Conservation (phyloP, 2,329 filamentous ascomycete species). For the Thelonectria olida region DNA sequence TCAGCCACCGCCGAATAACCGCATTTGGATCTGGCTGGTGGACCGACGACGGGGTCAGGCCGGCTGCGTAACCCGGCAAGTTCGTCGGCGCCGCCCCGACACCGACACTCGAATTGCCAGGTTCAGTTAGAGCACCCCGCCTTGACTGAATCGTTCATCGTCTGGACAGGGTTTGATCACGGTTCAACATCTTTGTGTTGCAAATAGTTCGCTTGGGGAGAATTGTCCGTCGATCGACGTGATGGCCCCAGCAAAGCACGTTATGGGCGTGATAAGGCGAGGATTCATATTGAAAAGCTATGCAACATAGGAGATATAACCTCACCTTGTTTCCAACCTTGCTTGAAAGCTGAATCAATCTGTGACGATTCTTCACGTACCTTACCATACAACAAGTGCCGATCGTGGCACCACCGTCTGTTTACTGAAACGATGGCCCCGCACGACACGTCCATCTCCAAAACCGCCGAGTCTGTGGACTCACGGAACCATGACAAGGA, state of each 20-base stretch:
- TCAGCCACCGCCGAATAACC: background rate
- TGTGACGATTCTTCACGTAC: background rate
- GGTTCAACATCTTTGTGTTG: background rate
- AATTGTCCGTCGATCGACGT: conserved; percentile 10
- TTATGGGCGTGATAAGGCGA: conserved; percentile 7
- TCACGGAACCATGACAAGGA: background rate
- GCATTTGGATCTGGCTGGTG: background rate
- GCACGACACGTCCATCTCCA: background rate
- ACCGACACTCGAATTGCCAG: conserved; percentile 1
- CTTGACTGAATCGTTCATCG: background rate
- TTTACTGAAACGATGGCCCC: conserved; percentile 4
- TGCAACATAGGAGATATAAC: background rate
- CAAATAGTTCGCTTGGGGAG: background rate
- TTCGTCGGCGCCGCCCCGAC: background rate
- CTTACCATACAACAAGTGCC: background rate
- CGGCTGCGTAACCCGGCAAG: background rate
- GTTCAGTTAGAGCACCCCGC: conserved; percentile 7
- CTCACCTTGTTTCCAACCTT: background rate
- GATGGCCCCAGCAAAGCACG: conserved; percentile 19
- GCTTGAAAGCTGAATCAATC: background rate
- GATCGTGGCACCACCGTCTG: background rate
- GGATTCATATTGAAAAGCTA: background rate
- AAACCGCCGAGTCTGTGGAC: conserved; percentile 3
- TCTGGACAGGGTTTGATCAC: conserved; percentile 1
- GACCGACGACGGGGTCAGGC: background rate